Conservation (phyloP, 2,329 filamentous ascomycete species). For the Fulvia fulva region DNA sequence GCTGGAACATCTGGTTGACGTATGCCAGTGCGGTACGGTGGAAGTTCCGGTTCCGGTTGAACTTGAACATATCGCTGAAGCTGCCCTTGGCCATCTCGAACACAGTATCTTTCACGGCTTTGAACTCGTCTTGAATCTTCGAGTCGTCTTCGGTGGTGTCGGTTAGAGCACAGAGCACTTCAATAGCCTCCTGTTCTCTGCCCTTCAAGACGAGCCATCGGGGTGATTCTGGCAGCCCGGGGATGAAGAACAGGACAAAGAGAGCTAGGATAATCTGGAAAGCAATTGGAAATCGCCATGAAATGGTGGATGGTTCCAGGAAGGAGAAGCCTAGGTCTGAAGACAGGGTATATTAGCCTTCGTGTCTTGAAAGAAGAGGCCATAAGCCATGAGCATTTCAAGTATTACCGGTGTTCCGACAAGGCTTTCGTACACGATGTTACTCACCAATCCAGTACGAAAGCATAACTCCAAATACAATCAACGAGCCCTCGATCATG, state of each 20-base stretch:
- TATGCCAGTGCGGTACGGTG: constrained; percentile 43
- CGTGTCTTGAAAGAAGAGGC: too few species aligned
- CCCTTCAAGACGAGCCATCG: constrained; percentile 44
- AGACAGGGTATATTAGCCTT: too few species aligned
- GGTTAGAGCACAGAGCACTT: constrained; percentile 33
- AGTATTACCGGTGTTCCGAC: too few species aligned
- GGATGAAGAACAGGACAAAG: constrained; percentile 47
- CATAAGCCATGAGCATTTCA: too few species aligned
- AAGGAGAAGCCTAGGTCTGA: constrained; percentile 43
- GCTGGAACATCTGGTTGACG: constrained; percentile 46
- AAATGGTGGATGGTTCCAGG: constrained; percentile 39
- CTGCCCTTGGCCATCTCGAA: constrained; percentile 33
- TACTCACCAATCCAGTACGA: constrained; percentile 52
- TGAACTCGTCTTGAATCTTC: constrained; percentile 26
- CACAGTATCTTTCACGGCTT: constrained; percentile 37
- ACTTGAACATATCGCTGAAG: constrained; percentile 32
- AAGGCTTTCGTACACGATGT: too few species aligned
- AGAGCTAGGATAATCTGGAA: constrained; percentile 56
- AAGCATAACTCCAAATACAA: constrained; percentile 50
- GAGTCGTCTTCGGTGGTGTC: constrained; percentile 36
- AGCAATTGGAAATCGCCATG: constrained; percentile 54
- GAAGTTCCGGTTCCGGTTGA: constrained; percentile 43
- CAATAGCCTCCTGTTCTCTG: constrained; percentile 33
- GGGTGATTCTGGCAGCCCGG: constrained; percentile 54
- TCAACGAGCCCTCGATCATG: constrained; percentile 88